Conservation (phyloP, 2,329 filamentous ascomycete genomes). For the Emericellopsis atlantica region DNA sequence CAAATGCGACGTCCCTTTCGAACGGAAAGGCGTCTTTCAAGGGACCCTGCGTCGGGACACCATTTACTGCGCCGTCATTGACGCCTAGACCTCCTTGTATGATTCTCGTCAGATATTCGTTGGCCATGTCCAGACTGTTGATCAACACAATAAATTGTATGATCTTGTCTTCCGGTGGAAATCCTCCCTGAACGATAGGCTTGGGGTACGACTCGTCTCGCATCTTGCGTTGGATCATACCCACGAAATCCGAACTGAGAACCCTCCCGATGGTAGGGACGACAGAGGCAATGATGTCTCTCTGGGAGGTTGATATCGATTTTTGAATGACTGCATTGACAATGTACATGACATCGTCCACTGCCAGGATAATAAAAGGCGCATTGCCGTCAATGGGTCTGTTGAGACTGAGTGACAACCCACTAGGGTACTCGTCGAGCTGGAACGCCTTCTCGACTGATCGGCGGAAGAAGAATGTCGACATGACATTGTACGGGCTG, state of each 20-base stretch:
- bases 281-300: constrained; percentile 63
- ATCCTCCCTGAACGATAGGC: constrained; percentile 60
- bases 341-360: constrained; percentile 99
- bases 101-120: constrained; percentile 83
- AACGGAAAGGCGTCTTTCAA: constrained; percentile 67
- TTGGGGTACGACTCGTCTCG: constrained; percentile 88
- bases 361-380: constrained; percentile 86
- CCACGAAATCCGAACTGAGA: constrained; percentile 79
- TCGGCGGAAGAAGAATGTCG: constrained; percentile 90
- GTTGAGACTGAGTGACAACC: constrained; percentile 63
- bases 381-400: constrained; percentile 63
- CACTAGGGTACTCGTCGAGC: constrained; percentile 74
- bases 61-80: background rate
- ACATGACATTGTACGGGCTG: constrained; percentile 80
- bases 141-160: constrained; percentile 84
- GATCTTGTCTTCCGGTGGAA: constrained; percentile 80
- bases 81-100: constrained; percentile 52
- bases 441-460: constrained; percentile 98
- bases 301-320: constrained; percentile 74
- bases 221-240: constrained; percentile 97
- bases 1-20: constrained; percentile 58
- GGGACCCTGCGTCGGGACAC: constrained; percentile 15
- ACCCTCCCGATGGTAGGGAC: constrained; percentile 70
- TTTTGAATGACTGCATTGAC: constrained; percentile 85
- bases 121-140: constrained; percentile 88